Evolutionary conservation across 768 basidiomycete genomes (phyloP), one percentile per base, ranked within the genome.

Genomic region (Mycena crocata): DNA sequence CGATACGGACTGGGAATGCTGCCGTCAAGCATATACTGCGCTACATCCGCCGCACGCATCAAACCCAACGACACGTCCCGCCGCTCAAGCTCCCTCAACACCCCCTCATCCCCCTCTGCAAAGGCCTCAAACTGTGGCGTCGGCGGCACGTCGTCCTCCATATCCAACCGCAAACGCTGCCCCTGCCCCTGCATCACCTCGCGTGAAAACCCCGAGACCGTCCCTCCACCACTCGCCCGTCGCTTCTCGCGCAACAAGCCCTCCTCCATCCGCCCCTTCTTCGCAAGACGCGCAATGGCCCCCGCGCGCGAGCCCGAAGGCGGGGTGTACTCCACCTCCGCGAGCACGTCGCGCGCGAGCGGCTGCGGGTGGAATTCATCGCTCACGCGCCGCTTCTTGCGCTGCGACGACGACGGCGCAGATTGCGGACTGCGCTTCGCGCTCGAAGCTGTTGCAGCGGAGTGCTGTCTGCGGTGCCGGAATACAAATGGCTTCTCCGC

Each of bases 221-320:
- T 61, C 67, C 15, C 69, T 57, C 67, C 69, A 30, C 70, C 70
- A 60, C 79, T 81, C 5, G 77, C 79, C 19, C 81, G 78, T 40
- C 72, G 68, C 59, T 73, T 64, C 67, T 81, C 81, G 34, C 81
- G 75, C 46, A 73, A 70, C 21, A 79, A 39, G 3, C 81, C 81
- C 66, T 83, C 82, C 19, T 77, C 72, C 54, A 62, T 52, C 51
- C 81, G 73, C 3, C 80, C 82, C 62, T 80, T 78, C 64, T 71
- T 45, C 57, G 15, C 32, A 13, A 52, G 15, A 1, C 64, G 64
- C 35, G 51, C 42, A 15, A 65, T 6, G 26, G 32, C 57, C 7
- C 64, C 64, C 40, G 69, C 69, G 8, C 69, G 65, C 35, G 69
- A 70, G 26, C 48, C 37, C 61, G 62, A 44, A 0, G 69, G 69